phyloP scores from a whole-genome alignment of 129 eudicot genomes.

The Centaurea solstitialis region DNA sequence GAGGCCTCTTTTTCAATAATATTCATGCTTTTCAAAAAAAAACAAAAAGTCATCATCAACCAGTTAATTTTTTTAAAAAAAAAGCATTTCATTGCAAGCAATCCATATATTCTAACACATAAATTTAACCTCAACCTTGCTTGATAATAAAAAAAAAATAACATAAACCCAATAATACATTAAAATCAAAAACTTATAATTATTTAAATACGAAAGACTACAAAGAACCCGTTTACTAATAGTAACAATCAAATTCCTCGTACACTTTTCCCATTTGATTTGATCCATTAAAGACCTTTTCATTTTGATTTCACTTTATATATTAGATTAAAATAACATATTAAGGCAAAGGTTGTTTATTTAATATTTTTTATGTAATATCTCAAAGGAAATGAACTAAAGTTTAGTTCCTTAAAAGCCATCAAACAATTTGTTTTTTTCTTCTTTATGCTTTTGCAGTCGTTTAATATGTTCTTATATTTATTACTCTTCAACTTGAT shows the following conservation, averaged over 20 bases:
- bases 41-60: too few species aligned
- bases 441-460: background rate
- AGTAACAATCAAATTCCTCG: background rate
- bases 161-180: too few species aligned
- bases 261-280: background rate
- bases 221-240: too few species aligned
- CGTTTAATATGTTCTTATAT: background rate
- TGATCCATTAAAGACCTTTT: background rate
- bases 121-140: background rate
- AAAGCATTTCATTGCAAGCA: background rate
- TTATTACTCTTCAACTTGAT: background rate
- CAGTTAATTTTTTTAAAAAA: too few species aligned
- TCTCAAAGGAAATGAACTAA: background rate
- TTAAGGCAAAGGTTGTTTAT: background rate
- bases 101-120: background rate
- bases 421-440: background rate
- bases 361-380: too few species aligned
- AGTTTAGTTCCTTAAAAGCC: background rate
- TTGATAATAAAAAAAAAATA: background rate
- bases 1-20: too few species aligned
- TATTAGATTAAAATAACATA: too few species aligned
- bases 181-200: too few species aligned
- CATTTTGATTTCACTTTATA: too few species aligned
- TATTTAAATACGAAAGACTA: too few species aligned
- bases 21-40: too few species aligned